These are phyloP conservation scores for Adiantum capillusveneris DNA, from an alignment of 75 land plant species.

Conservation along the genomic window DNA sequence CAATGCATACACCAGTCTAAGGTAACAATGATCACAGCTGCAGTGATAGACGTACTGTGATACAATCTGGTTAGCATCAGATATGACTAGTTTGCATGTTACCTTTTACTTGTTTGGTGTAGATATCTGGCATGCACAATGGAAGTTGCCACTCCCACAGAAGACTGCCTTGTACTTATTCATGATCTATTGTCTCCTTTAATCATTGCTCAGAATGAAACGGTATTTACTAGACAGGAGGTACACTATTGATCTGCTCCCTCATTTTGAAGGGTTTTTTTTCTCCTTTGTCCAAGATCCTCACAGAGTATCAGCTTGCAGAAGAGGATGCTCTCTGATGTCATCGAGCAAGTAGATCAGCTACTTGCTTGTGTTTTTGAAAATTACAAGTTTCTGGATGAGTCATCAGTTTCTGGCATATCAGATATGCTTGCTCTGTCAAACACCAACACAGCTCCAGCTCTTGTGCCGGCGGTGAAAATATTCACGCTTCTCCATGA, in stretches of 20 bases:
- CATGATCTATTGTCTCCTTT: slow-evolving; percentile 77
- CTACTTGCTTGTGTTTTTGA: slow-evolving; percentile 73
- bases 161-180: slow-evolving; percentile 75
- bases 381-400: slow-evolving; percentile 94
- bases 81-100: no score
- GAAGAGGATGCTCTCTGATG: slow-evolving; percentile 77
- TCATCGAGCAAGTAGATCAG: slow-evolving; percentile 60
- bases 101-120: background rate
- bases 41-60: no score
- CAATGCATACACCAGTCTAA: slow-evolving; percentile 68
- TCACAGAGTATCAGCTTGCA: slow-evolving; percentile 13
- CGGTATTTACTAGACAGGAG: slow-evolving; percentile 80
- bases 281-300: background rate
- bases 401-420: slow-evolving; percentile 63
- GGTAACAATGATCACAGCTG: slow-evolving; percentile 49
- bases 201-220: slow-evolving; percentile 40
- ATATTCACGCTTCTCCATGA: slow-evolving; percentile 76
- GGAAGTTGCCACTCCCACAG: slow-evolving; percentile 98
- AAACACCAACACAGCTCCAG: slow-evolving; percentile 60
- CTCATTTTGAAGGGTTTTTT: background rate
- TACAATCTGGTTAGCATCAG: no score
- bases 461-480: slow-evolving; percentile 75
- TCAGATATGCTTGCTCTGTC: slow-evolving; percentile 49
- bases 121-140: slow-evolving; percentile 92
- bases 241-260: slow-evolving; percentile 24